Evolutionary conservation across 176 grass and related monocot species (phyloP), one percentile per base, ranked within the genome.

Genomic region (Lolium rigidum): DNA sequence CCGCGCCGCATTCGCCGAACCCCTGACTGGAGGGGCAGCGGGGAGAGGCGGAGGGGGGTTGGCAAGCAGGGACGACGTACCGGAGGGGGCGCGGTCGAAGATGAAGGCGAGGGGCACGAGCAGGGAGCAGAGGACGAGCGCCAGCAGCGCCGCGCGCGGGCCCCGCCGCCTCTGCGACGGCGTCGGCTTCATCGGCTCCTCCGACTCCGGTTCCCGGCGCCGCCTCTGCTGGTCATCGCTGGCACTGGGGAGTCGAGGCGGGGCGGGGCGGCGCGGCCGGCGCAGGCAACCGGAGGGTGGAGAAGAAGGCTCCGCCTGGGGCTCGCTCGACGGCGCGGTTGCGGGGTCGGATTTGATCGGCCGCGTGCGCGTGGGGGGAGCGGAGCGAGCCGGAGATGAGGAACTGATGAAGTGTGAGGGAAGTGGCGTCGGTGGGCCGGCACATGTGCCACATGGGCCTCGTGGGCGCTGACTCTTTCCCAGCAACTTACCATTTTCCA

Each of bases 101-200:
- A 95, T 24, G 84, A 98, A 94, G 47, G 86, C 89, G 68, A 98
- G 60, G 47, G 95, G 95, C 10, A 98, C 89, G 89, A 98, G 95
- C 26, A 95, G 86, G 22, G 91, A 98, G 88, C 90, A 98, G 76
- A 95, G 56, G 83, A 98, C 88, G 54, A 98, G 91, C 35, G 90
- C 93, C 22, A 95, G 95, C 87, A 94, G 91, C 75, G 80, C 93
- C 55, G 50, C 76, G 86, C 90, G 88, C 16, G 88, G 89, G 20
- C 83, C 81, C 66, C 80, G 80, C 86, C 89, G 87, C 89, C 93
- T 77, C 91, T 82, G 85, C 76, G 88, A 76, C 86, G 68, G 82
- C 71, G 84, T 24, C 49, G 84, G 63, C 91, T 93, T 93, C 94
- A 93, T 93, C 54, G 84, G 51, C 58, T 54, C 59, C 39, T 49